A percentile compares a stretch with the other conserved stretches of the same genome.
These are phyloP conservation scores for Osmanthus fragrans DNA, from an alignment of 257 asterid genomes.

Conservation along the genomic window DNA sequence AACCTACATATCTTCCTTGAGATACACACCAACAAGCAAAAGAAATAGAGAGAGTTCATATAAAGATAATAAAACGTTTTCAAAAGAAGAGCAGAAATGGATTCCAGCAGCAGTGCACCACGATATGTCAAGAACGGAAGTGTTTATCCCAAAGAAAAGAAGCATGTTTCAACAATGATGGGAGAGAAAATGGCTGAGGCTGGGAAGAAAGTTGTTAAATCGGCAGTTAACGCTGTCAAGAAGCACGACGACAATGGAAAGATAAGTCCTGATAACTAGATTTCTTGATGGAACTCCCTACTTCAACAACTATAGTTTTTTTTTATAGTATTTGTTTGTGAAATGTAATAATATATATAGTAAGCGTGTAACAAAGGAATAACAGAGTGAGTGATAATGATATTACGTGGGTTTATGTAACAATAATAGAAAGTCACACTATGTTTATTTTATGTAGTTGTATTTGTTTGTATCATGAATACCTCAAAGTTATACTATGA, in stretches of 20 bases:
- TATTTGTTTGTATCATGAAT: no score
- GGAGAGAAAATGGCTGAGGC: conserved; percentile 18
- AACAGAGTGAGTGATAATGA: no score
- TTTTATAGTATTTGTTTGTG: no score
- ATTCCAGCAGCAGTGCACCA: background rate
- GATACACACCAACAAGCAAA: no score
- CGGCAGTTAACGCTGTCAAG: conserved; percentile 21
- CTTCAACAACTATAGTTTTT: background rate
- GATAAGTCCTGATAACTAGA: conserved; percentile 16
- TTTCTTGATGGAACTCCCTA: no score
- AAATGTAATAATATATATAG: background rate
- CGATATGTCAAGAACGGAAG: background rate
- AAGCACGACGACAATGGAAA: conserved; percentile 21
- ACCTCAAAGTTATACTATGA: no score
- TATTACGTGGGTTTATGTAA: background rate
- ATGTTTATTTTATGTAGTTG: no score
- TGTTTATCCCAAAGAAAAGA: conserved; percentile 22
- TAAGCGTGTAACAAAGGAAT: background rate
- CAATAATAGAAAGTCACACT: background rate
- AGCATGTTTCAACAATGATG: conserved; percentile 28
- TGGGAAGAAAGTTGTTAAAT: conserved; percentile 3
- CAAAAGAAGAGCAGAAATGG: background rate
- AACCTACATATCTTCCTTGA: no score
- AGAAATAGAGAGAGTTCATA: background rate
- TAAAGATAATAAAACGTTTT: no score